These are phyloP conservation scores for Alternaria gansuensis DNA, from an alignment of 2,329 filamentous ascomycete species.

Conservation along the genomic window DNA sequence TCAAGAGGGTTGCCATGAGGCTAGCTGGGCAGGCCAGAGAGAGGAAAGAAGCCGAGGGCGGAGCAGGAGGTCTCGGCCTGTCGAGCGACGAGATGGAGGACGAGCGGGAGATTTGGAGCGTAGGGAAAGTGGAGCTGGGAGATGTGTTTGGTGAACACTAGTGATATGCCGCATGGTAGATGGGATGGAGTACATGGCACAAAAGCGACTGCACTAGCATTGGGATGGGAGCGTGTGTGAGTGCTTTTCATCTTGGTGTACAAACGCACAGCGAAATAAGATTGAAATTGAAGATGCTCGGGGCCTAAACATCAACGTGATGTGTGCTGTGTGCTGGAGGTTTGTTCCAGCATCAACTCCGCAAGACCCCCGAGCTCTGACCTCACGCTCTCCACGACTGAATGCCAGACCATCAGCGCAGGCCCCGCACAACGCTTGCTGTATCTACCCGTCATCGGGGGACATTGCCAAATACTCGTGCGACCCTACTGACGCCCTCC, in stretches of 20 bases:
- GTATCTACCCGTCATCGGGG: slow-evolving; percentile 23
- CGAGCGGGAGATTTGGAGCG: slow-evolving; percentile 93
- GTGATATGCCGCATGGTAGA: not conserved
- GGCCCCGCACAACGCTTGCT: slow-evolving; percentile 27
- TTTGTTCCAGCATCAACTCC: slow-evolving; percentile 23
- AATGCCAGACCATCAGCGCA: slow-evolving; percentile 34
- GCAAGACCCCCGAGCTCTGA: slow-evolving; percentile 38
- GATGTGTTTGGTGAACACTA: slow-evolving; percentile 57
- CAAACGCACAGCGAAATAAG: slow-evolving; percentile 15
- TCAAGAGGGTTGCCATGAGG: slow-evolving; percentile 88
- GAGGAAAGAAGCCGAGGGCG: slow-evolving; percentile 89
- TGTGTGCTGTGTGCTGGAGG: not conserved
- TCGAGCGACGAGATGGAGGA: slow-evolving; percentile 93
- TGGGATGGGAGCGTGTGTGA: not conserved
- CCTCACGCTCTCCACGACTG: slow-evolving; percentile 33
- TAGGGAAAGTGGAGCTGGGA: slow-evolving; percentile 86
- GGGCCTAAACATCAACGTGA: not conserved
- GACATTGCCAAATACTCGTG: slow-evolving; percentile 20
- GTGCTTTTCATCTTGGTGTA: slow-evolving; percentile 4
- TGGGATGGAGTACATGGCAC: slow-evolving; percentile 1
- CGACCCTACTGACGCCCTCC: slow-evolving; percentile 22
- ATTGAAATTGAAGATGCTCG: not conserved
- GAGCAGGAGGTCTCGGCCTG: slow-evolving; percentile 82
- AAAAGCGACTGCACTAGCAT: slow-evolving; percentile 20
- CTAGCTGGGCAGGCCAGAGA: slow-evolving; percentile 88